phyloP scores from a whole-genome alignment of 805 yeast species.

The Zygosaccharomyces kombuchaensis region DNA sequence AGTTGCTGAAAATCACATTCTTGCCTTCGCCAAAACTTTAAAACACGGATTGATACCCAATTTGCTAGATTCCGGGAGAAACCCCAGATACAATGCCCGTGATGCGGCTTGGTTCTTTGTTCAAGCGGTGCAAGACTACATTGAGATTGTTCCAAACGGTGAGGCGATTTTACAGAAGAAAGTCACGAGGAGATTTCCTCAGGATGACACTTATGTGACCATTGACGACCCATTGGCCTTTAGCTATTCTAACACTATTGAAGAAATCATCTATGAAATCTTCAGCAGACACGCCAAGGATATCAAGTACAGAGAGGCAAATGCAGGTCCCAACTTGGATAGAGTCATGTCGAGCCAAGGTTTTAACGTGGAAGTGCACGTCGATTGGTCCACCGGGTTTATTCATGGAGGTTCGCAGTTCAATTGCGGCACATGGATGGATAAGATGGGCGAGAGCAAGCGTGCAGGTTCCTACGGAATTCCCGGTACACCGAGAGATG shows the following conservation, averaged over 20 bases:
- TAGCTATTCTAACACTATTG: conserved; percentile 60
- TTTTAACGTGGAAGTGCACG: conserved; percentile 71
- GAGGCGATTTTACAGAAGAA: conserved; percentile 58
- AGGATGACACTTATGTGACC: conserved; percentile 74
- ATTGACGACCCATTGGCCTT: conserved; percentile 72
- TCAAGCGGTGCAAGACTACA: conserved; percentile 84
- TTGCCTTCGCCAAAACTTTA: conserved; percentile 83
- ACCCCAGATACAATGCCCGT: conserved; percentile 92
- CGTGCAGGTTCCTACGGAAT: conserved; percentile 80
- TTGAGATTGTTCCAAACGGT: conserved; percentile 65
- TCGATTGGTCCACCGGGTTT: conserved; percentile 88
- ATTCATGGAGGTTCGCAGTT: conserved; percentile 86
- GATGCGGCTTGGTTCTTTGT: conserved; percentile 96
- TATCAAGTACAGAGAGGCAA: conserved; percentile 84
- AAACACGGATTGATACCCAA: conserved; percentile 96
- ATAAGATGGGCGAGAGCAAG: conserved; percentile 94
- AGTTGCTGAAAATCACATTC: conserved; percentile 75
- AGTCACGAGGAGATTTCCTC: conserved; percentile 81
- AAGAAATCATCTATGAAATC: conserved; percentile 78
- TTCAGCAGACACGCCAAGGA: conserved; percentile 86
- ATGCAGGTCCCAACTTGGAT: conserved; percentile 86
- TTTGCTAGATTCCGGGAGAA: conserved; percentile 83
- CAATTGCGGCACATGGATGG: conserved; percentile 99
- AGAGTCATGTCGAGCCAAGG: conserved; percentile 92
- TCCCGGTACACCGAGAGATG: conserved; percentile 98